phyloP scores from a whole-genome alignment of 768 basidiomycete genomes.

The Cyclocybe cylindracea region DNA sequence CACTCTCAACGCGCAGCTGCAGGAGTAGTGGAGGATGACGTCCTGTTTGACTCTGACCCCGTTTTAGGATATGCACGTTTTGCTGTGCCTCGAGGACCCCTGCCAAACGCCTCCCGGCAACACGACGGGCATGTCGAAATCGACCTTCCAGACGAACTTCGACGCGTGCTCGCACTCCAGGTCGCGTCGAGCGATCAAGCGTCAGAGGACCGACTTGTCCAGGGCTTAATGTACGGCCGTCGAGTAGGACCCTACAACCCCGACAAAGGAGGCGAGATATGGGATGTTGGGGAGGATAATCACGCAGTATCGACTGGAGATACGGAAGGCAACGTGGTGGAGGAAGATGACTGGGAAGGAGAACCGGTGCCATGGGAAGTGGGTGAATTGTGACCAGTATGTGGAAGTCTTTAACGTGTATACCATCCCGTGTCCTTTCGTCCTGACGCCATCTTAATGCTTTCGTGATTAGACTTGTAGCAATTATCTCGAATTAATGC shows the following conservation, averaged over 20 bases:
- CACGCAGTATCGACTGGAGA: constrained; percentile 32
- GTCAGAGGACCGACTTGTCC: constrained; percentile 54
- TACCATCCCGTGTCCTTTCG: constrained; percentile 19
- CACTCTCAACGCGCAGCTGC: constrained; percentile 16
- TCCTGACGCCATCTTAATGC: constrained; percentile 13
- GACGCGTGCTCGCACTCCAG: constrained; percentile 63
- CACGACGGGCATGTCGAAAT: constrained; percentile 47
- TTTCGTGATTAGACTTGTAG: constrained; percentile 3
- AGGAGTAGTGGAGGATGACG: constrained; percentile 28
- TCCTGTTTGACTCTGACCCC: constrained; percentile 34
- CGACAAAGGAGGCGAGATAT: constrained; percentile 68
- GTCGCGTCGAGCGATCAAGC: constrained; percentile 40
- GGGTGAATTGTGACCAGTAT: constrained; percentile 59
- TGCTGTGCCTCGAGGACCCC: constrained; percentile 28
- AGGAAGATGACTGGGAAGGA: constrained; percentile 75
- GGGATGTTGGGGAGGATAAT: constrained; percentile 71
- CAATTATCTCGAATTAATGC: constrained; percentile 1
- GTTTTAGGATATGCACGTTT: constrained; percentile 33
- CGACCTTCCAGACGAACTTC: constrained; percentile 67
- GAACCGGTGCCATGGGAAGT: constrained; percentile 83
- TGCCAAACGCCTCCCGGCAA: constrained; percentile 18
- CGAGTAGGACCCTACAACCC: constrained; percentile 60
- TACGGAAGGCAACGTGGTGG: constrained; percentile 27
- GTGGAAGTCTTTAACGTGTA: constrained; percentile 20
- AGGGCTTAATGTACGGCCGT: constrained; percentile 60